Base-by-base conservation (phyloP, 768 basidiomycete species). In the Porpolomopsis calyptriformis region DNA sequence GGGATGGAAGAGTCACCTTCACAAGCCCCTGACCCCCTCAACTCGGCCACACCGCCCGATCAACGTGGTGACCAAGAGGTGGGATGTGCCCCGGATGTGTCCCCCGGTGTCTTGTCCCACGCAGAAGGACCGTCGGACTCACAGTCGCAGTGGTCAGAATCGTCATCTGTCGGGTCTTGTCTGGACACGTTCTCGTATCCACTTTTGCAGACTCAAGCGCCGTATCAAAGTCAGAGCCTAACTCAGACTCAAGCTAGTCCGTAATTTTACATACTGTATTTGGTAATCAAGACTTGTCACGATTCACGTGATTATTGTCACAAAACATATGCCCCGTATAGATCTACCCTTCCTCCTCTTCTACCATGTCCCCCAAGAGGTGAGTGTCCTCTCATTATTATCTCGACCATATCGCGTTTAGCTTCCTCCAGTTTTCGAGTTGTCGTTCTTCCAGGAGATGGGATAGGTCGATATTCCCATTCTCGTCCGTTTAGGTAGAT, bases 371-470 rank as follows among this genome's bases (percentile, higher is more conserved):
- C 29, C 55, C 59, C 16, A 72, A 67, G 68, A 64, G 69, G 77
- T 77, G 47, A 45, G 65, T 50, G 9, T 43, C 48, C 34, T 14
- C 8, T 36, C 27, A 22, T 24, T 7, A 7, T 4, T 38, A 26
- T 12, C 34, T 12, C 18, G 2, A 12, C 10, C 12, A 24, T 35
- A 18, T 33, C 7, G 7, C 12, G 4, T 6, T 18, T 24, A 33
- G 16, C 38, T n/a, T 10, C 23, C 26, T 4, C 8, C 55, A 93
- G 92, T 45, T 96, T 86, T 65, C 82, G 82, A 52, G 78, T 99
- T 60, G 86, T 81, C 27, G 76, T 93, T 44, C 80, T 99, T 35
- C 82, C 84, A n/a, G 96, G 96, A 43, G 96, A 99, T 65, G 96
- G 96, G 50, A 98, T 99, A 56, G 94, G 93, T 90, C 57, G 35